Evolutionary conservation across 805 yeast species (phyloP).

Genomic region (Myxozyma lipomycoides): DNA sequence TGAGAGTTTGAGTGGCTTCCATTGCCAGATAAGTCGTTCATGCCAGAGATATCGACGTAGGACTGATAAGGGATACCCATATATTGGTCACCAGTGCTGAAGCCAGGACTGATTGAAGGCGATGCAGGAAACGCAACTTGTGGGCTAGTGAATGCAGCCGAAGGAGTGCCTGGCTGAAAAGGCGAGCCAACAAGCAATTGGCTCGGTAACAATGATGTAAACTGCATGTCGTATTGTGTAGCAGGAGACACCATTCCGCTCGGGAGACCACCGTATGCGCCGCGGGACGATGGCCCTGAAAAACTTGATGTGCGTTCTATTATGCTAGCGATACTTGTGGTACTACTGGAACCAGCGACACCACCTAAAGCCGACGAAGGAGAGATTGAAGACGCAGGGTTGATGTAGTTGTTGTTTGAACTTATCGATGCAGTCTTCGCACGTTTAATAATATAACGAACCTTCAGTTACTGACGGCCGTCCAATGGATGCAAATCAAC

Average conservation of each 20-base stretch:
- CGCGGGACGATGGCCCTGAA: not conserved
- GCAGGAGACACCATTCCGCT: slow-evolving; percentile 13
- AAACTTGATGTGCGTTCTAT: slow-evolving; percentile 1
- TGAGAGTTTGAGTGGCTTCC: slow-evolving; percentile 3
- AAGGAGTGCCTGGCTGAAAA: slow-evolving; percentile 37
- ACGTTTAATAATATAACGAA: too few relatives aligned
- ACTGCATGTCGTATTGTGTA: slow-evolving; percentile 35
- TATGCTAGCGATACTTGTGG: not conserved
- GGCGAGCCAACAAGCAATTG: slow-evolving; percentile 39
- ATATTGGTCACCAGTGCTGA: slow-evolving; percentile 18
- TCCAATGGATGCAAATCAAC: too few relatives aligned
- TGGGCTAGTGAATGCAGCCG: slow-evolving; percentile 21
- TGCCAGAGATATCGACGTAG: slow-evolving; percentile 24
- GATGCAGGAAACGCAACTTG: slow-evolving; percentile 24
- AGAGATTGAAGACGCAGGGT: not conserved
- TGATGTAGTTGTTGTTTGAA: not conserved
- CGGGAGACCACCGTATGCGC: not conserved
- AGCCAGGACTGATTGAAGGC: slow-evolving; percentile 27
- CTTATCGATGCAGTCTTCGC: not conserved
- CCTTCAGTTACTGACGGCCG: too few relatives aligned
- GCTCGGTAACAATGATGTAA: slow-evolving; percentile 37
- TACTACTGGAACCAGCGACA: not conserved
- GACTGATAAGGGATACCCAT: slow-evolving; percentile 21
- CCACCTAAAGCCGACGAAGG: not conserved
- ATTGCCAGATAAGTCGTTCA: slow-evolving; percentile 14